Conservation (phyloP, 2,329 filamentous ascomycete species). For the Ceratocystis huliohia region DNA sequence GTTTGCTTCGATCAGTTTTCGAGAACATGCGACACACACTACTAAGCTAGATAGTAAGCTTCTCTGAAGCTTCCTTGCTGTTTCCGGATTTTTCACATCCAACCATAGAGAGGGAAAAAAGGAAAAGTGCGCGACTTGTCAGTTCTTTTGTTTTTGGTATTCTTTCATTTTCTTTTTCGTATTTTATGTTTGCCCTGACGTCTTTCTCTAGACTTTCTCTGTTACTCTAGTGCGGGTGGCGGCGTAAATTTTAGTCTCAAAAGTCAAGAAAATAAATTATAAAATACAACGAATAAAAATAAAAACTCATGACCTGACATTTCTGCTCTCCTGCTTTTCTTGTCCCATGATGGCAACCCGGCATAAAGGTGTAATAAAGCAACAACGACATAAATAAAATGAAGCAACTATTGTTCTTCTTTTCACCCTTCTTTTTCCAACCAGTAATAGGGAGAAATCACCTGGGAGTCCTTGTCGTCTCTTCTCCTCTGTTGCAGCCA, state of each 20-base stretch:
- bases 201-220: not conserved
- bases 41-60: slow-evolving; percentile 7
- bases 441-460: no score
- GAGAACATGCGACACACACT: slow-evolving; percentile 11
- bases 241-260: not conserved
- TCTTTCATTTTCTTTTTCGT: not conserved
- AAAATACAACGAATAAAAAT: no score
- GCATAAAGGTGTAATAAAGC: not conserved
- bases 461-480: no score
- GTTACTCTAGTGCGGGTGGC: not conserved
- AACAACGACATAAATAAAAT: not conserved
- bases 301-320: not conserved
- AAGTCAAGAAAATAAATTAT: no score
- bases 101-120: not conserved
- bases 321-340: not conserved
- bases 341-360: not conserved
- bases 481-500: no score
- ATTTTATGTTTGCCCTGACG: not conserved
- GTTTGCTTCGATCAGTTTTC: slow-evolving; percentile 12
- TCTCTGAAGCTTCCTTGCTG: slow-evolving; percentile 9
- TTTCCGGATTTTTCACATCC: not conserved
- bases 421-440: not conserved
- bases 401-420: not conserved
- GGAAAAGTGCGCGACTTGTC: not conserved
- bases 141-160: not conserved